phyloP scores from a whole-genome alignment of 2,329 filamentous ascomycete species.

The Microdochium paspali region DNA sequence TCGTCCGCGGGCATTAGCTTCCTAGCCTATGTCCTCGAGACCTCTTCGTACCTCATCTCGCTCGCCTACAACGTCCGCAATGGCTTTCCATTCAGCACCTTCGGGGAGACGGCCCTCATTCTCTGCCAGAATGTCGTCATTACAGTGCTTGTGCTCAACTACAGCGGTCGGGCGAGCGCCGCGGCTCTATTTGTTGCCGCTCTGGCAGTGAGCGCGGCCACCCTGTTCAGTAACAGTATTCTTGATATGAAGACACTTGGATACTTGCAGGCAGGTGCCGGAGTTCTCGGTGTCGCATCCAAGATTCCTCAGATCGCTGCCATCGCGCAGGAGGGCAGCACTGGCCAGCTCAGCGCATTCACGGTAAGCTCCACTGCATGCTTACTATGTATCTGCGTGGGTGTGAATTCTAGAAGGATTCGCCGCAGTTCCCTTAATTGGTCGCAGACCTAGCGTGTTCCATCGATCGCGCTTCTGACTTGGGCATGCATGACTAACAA shows the following conservation, averaged over 20 bases:
- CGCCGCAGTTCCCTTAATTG: too few relatives aligned
- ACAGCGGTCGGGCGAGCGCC: conserved; percentile 55
- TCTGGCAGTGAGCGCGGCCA: conserved; percentile 58
- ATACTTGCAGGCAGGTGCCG: conserved; percentile 77
- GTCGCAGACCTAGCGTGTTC: too few relatives aligned
- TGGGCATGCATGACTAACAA: too few relatives aligned
- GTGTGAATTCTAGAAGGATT: neutral
- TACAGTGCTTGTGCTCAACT: conserved; percentile 76
- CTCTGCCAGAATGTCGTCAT: conserved; percentile 89
- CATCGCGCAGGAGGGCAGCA: conserved; percentile 76
- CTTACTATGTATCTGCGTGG: conserved; percentile 3
- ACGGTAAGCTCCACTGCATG: conserved; percentile 50
- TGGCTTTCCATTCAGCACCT: conserved; percentile 92
- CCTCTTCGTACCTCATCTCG: conserved; percentile 74
- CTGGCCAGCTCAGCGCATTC: conserved; percentile 93
- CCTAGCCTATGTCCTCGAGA: conserved; percentile 88
- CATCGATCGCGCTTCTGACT: too few relatives aligned
- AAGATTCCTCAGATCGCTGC: conserved; percentile 91
- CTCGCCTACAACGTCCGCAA: conserved; percentile 89
- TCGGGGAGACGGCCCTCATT: conserved; percentile 89
- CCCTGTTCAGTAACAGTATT: conserved; percentile 58
- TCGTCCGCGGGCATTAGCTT: conserved; percentile 82
- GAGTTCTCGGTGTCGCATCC: conserved; percentile 73
- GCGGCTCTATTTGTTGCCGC: conserved; percentile 73
- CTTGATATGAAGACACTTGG: conserved; percentile 58